Evolutionary conservation across 495 filamentous ascomycete genomes (phyloP), one percentile per base, ranked within the genome.

Genomic region (Trichoderma erinaceum): DNA sequence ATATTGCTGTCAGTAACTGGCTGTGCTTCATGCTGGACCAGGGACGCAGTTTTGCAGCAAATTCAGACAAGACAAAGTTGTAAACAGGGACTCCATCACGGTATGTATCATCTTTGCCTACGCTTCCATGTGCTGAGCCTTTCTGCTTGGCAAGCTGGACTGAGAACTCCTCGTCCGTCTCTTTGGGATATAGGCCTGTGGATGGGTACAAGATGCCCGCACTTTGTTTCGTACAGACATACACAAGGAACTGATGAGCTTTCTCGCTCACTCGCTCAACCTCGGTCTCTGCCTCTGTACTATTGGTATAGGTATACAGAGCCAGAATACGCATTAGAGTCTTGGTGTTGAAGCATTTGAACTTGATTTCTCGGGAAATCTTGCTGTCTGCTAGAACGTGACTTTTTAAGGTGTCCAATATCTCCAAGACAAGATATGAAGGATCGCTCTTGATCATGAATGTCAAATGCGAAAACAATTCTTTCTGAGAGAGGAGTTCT

Each of bases 11-110:
- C 1, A 96, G 76, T 5, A 99, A 80, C 71, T 97, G 89, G 69
- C 88, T 88, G 75, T 99, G 93, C 43, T 90, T 83, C 67, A 81
- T 84, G 76, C 87, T 92, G 52, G 90, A 86, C 80, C 95, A 92
- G 6, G 96, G 93, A 27, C 91, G 88, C 46, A 99, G 83, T n/a
- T 80, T 85, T 70, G 89, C 88, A 10, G 90, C 82, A 69, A 98
- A 91, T 32, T 88, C 84, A 3, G 89, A 87, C 23, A 99, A 75
- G 1, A 84, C 87, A 18, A 80, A 85, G 69, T 97, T 97, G 32
- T 88, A 84, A 1, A 97, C 85, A 13, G 89, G 87, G n/a, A 91
- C 80, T 4, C 84, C 81, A 23, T 83, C 82, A 41, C 80, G 81
- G 72, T 86, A 90, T 65, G 84, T 89, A 73, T 88, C 84, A 23